Base-by-base conservation (phyloP, 2,329 filamentous ascomycete species). In the Fusarium irregulare region DNA sequence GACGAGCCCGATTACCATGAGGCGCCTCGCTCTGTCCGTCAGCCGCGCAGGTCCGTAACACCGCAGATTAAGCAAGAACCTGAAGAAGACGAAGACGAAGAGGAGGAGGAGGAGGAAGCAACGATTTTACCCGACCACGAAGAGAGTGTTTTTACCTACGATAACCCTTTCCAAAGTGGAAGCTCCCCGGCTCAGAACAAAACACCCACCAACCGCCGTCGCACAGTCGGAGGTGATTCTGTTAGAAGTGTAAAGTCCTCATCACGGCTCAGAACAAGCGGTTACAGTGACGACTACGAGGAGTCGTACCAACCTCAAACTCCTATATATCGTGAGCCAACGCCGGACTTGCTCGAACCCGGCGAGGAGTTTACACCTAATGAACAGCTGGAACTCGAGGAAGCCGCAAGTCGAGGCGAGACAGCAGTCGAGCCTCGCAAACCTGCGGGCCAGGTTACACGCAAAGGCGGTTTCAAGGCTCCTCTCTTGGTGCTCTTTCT, bases 301-400 rank as follows among this genome's bases (percentile, higher is more conserved):
- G 76, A 45, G 78, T 37, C 55, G 18, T 83, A 41, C 81, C 83
- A 51, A 18, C 51, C 73, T 30, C 65, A 59, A 4, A 61, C 73
- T 37, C 72, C 72, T 34, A 53, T 62, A 28, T 59, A 68, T 8
- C 78, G 78, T 16, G 68, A 77, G 18, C 73, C 76, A 45, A 78
- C 77, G 6, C 79, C 81, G 1, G 80, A 81, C 7, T 30, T 72
- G 14, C 59, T 93, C 8, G 91, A 94, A 65, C 85, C 90, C 0
- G 93, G 92, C 6, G 96, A 98, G 78, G 96, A 99, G 76, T 99
- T 98, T 72, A 97, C 94, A 1, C 93, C 94, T 0, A 93, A 98
- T 68, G 95, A 93, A 76, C 92, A 94, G 79, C 83, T 97, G 14
- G 93, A 94, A 69, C 82, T 97, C 47, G 88, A 91, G 54, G 91